Conservation (phyloP, 2,329 filamentous ascomycete genomes). For the Sarocladiaceae sp. region DNA sequence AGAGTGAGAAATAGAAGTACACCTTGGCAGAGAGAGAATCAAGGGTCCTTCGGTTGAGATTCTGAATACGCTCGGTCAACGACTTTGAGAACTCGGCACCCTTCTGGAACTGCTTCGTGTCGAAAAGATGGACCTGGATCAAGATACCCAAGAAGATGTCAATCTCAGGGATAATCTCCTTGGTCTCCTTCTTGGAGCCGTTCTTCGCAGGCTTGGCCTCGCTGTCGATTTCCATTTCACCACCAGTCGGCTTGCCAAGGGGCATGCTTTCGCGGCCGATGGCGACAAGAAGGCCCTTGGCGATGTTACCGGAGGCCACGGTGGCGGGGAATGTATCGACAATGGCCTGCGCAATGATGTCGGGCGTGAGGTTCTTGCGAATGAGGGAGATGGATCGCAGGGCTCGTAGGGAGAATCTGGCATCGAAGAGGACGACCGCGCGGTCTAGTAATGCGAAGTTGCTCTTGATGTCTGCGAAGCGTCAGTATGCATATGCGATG, state of each 20-base stretch:
- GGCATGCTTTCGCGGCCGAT: slow-evolving; percentile 61
- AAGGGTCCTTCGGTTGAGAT: slow-evolving; percentile 85
- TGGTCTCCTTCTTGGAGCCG: slow-evolving; percentile 56
- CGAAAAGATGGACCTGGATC: slow-evolving; percentile 80
- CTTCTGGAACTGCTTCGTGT: slow-evolving; percentile 71
- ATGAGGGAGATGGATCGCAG: slow-evolving; percentile 93
- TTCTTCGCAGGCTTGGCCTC: slow-evolving; percentile 46
- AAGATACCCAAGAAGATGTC: slow-evolving; percentile 86
- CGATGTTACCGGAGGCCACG: slow-evolving; percentile 54
- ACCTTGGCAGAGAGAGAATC: slow-evolving; percentile 92
- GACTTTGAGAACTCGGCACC: slow-evolving; percentile 80
- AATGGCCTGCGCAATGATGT: slow-evolving; percentile 75
- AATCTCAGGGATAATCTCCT: slow-evolving; percentile 78
- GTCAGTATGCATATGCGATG: neutral
- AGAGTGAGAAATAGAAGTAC: slow-evolving; percentile 96
- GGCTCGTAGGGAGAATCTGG: slow-evolving; percentile 88
- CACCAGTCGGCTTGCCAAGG: slow-evolving; percentile 49
- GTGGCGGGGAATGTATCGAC: slow-evolving; percentile 68
- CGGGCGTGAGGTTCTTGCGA: slow-evolving; percentile 80
- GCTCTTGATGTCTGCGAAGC: slow-evolving; percentile 74
- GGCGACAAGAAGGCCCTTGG: slow-evolving; percentile 63
- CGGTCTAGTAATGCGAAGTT: slow-evolving; percentile 90
- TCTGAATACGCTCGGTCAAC: slow-evolving; percentile 78
- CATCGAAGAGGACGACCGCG: slow-evolving; percentile 87
- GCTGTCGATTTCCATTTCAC: slow-evolving; percentile 69